phyloP scores from a whole-genome alignment of 208 protist genomes.

The Leishmania martiniquensis region DNA sequence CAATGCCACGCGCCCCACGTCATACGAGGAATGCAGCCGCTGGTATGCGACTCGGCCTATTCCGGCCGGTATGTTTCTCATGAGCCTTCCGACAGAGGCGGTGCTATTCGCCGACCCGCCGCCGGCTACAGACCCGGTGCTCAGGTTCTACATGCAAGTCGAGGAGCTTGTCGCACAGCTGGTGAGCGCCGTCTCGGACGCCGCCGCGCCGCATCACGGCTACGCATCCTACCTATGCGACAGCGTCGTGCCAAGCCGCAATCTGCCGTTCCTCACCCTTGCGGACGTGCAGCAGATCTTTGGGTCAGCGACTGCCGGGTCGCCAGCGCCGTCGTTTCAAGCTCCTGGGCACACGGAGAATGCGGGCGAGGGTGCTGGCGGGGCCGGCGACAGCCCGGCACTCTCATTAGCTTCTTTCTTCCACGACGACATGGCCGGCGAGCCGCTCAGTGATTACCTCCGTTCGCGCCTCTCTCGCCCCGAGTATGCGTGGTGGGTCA shows the following conservation, averaged over 20 bases:
- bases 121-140: conserved; percentile 48
- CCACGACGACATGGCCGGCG: conserved; percentile 58
- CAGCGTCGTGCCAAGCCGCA: conserved; percentile 66
- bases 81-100: conserved; percentile 73
- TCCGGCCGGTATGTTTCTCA: conserved; percentile 74
- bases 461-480: conserved; percentile 39
- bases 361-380: no score
- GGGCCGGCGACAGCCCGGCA: conserved; percentile 40
- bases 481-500: conserved; percentile 86
- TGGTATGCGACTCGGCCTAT: conserved; percentile 68
- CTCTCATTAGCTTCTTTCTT: conserved; percentile 67
- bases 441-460: conserved; percentile 61
- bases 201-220: conserved; percentile 49
- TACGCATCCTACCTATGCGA: conserved; percentile 78
- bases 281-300: conserved; percentile 44
- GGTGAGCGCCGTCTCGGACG: conserved; percentile 45
- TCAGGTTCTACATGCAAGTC: conserved; percentile 74
- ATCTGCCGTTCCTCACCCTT: conserved; percentile 70
- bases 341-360: background rate
- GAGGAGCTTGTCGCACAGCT: conserved; percentile 82
- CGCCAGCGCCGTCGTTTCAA: background rate
- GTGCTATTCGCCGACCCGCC: conserved; percentile 73
- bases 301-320: background rate
- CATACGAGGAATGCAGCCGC: conserved; percentile 41
- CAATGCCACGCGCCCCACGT: conserved; percentile 12